Base-by-base conservation (phyloP, 306 rosid genomes). In the Acacia acuminata region DNA sequence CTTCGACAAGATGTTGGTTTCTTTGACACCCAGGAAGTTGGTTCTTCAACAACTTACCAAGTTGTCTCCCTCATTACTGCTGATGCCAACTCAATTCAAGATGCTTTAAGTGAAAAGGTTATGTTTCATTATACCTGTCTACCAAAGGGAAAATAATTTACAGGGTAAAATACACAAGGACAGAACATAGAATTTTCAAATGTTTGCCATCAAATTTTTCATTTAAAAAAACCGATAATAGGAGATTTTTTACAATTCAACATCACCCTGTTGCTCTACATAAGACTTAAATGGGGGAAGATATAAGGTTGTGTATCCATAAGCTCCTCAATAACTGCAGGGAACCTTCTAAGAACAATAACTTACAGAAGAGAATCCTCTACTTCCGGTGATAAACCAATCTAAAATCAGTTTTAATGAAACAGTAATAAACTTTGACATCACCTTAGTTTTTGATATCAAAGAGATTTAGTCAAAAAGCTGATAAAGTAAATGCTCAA, bases 1-100 rank as follows among this genome's bases (percentile, higher is more conserved):
- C 97, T 95, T 51, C 85, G 94, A 89, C 97, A 92, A 90, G 98
- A 95, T 82, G 98, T 92, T 73, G 88, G 93, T 44, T 93, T 90
- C 91, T 95, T 89, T 83, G 99, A 95, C 74, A 89, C 87, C 6
- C 97, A 90, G 24, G 79, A 87, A 30, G 85, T 85, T 64, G 92
- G 94, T 78, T 79, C 97, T 87, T 92, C 96, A 75, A 95, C 93
- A 51, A 88, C 94, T 67, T 89, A 80, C 86, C 91, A 93, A 87
- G 98, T 93, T 69, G 92, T 92, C 81, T 88, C 96, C 5, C 90
- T 93, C 84, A 85, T 95, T 40, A 89, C 98, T 70, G 90, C 90
- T 0, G 97, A 93, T 85, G 92, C 99, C 75, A 93, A 84, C 70
- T 80, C 92, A 55, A 87, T 95, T 84, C 97, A 95, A 90, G 97